Evolutionary conservation across 1,139 yeast species (phyloP), one percentile per base, ranked within the genome.

Genomic region (Blastobotrys indianensis): DNA sequence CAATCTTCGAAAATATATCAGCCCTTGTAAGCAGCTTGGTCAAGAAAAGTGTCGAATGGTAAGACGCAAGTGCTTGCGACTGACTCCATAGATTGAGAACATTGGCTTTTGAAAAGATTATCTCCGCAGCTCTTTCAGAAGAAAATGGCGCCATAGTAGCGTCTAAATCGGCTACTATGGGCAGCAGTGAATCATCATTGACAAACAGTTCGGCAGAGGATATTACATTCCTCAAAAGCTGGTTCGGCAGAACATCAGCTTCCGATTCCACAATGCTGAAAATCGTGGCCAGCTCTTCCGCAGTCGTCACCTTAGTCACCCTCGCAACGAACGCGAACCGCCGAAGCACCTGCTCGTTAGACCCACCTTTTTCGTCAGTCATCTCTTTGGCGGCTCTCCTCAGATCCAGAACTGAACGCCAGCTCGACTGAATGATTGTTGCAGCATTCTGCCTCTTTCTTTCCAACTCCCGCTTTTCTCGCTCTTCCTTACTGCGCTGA

Each of bases 391-490:
- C 39, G 23, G 52, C 47, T 59, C 62, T 54, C 51, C 8, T 44
- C 39, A 16, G 33, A 33, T 28, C 25, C 33, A 25, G 60, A 49
- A 15, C 51, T 44, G 29, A 20, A 7, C 25, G 34, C 25, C 12
- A 42, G 17, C 29, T 28, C 15, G 10, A 30, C 23, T 85, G 94
- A 32, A 90, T 63, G 6, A 62, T 49, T 1, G 61, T 49, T 0
- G 80, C 80, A 2, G 84, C 75, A 35, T 63, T 68, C 36, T 73
- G 76, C 46, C 72, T 73, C 12, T 65, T 62, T 31, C 86, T 72
- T 25, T 67, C 72, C 40, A 66, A 63, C 51, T 85, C 88, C 49
- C 97, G 72, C 49, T 74, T 75, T 50, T 73, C 75, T 32, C 97
- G 72, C 52, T 85, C 90, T 36, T 67, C 66, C 54, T 78, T 77